Base-by-base conservation (phyloP, 306 rosid species). In the Lotus japonicus region DNA sequence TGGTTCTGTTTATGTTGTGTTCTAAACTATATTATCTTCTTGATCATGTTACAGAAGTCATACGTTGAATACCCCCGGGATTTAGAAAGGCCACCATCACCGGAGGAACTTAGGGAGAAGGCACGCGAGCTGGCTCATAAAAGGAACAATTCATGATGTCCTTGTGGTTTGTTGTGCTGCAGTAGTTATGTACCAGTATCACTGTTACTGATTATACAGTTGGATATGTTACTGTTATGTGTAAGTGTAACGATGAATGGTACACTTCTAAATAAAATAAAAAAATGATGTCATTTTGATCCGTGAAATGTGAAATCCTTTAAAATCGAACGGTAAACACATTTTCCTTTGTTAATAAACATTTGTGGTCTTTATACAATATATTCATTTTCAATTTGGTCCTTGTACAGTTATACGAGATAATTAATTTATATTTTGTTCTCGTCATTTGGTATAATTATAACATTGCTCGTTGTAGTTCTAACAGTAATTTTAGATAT, bases 101-200 rank as follows among this genome's bases (percentile, higher is more conserved):
- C 95, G 0, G 98, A 89, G 77, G 92, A 87, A 77, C 76, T 89
- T 38, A 58, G 95, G 78, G 92, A 89, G 85, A 83, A 77, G 90
- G 95, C 94, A 0, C 85, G 89, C 1, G 91, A 88, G 74, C 70
- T 85, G 54, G 90, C 95, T 44, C 86, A 88, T 38, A 89, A 84
- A 77, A 87, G 81, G 64, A 87, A 77, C 68, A 71, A 16, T 13
- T 66, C 69, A 2, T 88, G 85, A 85, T 72, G 77, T 71, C 57
- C 58, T 46, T 31, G 42, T 52, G 18, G 48, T 67, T 64, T 68
- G 48, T 18, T 59, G 41, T 64, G 73, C 31, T 46, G 42, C 48
- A 23, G 55, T 15, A 17, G 44, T 51, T 35, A 17, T 36, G 72
- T 23, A 35, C 45, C 42, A 23, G 41, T 49, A 36, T 2, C 26